Base-by-base conservation (phyloP, 495 filamentous ascomycete species). In the Talaromyces trachyspermus region DNA sequence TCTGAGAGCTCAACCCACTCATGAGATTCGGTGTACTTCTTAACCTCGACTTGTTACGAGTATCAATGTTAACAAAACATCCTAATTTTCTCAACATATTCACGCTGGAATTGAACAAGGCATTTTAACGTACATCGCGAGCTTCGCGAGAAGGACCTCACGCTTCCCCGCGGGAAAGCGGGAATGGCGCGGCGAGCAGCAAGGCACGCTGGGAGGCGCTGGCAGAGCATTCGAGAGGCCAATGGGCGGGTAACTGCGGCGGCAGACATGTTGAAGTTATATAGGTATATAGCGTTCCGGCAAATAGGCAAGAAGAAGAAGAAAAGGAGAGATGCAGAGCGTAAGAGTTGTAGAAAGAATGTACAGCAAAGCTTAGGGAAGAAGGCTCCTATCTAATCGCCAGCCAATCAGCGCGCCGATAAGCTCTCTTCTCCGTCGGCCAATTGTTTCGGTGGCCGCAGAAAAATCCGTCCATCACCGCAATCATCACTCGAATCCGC, bases 1-100 rank as follows among this genome's bases (percentile, higher is more conserved):
- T 76, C 79, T 41, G 79, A 79, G 25, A 95, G 70, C 66, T 95
- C 86, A 57, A 98, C 80, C 94, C 94, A 98, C 74, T 98, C 92
- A 74, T 98, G 92, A 56, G 95, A 94, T 64, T 87, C 81, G 55
- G 94, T 97, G 76, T 94, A 98, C 60, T 84, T 88, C 75, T 92
- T 91, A 55, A 83, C 71, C 53, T 68, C 60, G 48, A 58, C 73
- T 77, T n/a, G n/a, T n/a, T n/a, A n/a, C n/a, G n/a, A n/a, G n/a
- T n/a, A 36, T 9, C 25, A 23, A 24, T 46, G 17, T 38, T 18
- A 11, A 6, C 10, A 19, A 8, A 14, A 10, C 22, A 43, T 14
- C 11, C 14, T 19, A 9, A 46, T 22, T 10, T 11, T 17, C 6
- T 48, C 18, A n/a, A n/a, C n/a, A n/a, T n/a, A n/a, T n/a, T n/a